A percentile compares a stretch with the other conserved stretches of the same genome.
Evolutionary conservation across 2,329 filamentous ascomycete species (phyloP).

Genomic region (Paecilomyces dactylethromorphus): DNA sequence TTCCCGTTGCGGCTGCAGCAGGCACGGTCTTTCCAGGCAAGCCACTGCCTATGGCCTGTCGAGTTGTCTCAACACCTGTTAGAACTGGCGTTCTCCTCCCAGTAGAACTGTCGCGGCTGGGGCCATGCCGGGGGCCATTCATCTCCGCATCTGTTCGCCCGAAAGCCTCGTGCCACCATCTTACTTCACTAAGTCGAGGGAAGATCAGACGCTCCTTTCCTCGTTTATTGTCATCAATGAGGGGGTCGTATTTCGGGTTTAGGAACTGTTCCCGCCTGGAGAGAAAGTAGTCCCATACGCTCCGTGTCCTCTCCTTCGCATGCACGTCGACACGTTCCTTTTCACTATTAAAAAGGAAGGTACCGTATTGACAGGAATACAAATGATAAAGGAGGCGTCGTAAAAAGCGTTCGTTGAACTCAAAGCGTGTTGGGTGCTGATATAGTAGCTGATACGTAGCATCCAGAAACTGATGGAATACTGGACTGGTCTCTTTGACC

Average conservation of each 20-base stretch:
- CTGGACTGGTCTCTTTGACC: conserved; percentile 85
- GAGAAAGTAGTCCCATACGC: conserved; percentile 95
- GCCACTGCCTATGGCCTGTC: conserved; percentile 46
- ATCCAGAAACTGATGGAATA: conserved; percentile 97
- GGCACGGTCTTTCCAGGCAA: conserved; percentile 20
- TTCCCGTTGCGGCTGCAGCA: conserved; percentile 24
- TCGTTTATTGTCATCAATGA: conserved; percentile 69
- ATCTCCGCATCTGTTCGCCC: conserved; percentile 84
- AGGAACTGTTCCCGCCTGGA: conserved; percentile 72
- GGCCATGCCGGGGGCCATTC: conserved; percentile 61
- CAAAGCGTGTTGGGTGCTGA: conserved; percentile 82
- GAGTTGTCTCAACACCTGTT: conserved; percentile 52
- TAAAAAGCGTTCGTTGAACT: conserved; percentile 93
- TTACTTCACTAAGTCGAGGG: conserved; percentile 67
- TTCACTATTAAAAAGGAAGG: conserved; percentile 92
- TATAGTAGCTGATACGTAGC: conserved; percentile 83
- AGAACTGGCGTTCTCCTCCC: conserved; percentile 48
- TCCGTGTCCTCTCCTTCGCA: conserved; percentile 66
- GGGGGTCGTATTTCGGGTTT: conserved; percentile 71
- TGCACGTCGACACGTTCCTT: conserved; percentile 70
- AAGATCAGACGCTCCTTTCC: conserved; percentile 80
- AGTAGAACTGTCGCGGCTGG: conserved; percentile 19
- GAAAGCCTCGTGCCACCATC: conserved; percentile 91
- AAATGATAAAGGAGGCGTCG: conserved; percentile 85
- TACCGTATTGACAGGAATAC: conserved; percentile 94